Conservation (phyloP, 257 asterid genomes). For the Scutellaria barbata region DNA sequence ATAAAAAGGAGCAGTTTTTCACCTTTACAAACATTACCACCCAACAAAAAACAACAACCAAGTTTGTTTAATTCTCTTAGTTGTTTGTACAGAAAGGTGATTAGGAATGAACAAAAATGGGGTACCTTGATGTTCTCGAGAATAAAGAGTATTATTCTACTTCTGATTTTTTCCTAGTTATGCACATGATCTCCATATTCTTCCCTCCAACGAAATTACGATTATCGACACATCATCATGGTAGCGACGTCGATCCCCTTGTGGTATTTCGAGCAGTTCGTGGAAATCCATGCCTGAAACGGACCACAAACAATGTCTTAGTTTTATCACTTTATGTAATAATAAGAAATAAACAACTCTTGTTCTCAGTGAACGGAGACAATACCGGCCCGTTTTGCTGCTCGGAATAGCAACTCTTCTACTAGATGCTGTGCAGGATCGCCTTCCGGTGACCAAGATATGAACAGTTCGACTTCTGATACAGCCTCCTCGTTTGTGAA, state of each 20-base stretch:
- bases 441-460: conserved; percentile 92
- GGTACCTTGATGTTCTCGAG: conserved; percentile 29
- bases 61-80: conserved; percentile 48
- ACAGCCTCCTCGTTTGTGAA: conserved; percentile 97
- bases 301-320: background rate
- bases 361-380: background rate
- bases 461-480: conserved; percentile 78
- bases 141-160: conserved; percentile 34
- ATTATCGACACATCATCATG: conserved; percentile 97
- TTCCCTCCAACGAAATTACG: conserved; percentile 94
- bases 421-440: conserved; percentile 98
- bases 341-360: background rate
- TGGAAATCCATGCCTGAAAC: conserved; percentile 89
- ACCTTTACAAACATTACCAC: conserved; percentile 45
- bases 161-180: conserved; percentile 40
- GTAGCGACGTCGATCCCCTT: conserved; percentile 93
- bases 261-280: conserved; percentile 91
- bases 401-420: conserved; percentile 85
- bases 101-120: conserved; percentile 50
- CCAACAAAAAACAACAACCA: conserved; percentile 39
- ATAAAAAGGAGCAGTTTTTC: conserved; percentile 34
- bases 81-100: conserved; percentile 40
- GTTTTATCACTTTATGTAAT: background rate
- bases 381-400: conserved; percentile 89
- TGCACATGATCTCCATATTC: conserved; percentile 96